Evolutionary conservation across 805 yeast species (phyloP).

Genomic region (Wickerhamiella occidentalis): DNA sequence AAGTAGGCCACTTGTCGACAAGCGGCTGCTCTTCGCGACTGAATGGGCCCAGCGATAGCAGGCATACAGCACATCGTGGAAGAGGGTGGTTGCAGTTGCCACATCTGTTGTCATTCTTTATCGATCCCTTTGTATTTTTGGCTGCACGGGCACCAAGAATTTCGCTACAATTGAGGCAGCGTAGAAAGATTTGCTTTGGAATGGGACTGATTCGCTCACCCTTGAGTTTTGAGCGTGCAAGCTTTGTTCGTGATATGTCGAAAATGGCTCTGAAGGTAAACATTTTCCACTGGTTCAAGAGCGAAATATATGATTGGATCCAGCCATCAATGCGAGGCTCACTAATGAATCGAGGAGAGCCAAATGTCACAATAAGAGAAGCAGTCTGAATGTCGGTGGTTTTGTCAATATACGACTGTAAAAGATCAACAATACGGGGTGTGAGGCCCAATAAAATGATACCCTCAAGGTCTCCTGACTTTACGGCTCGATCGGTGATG

Average conservation of each 20-base stretch:
- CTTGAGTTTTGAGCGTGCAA: conserved; percentile 45
- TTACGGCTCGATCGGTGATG: conserved; percentile 57
- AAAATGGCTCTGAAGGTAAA: conserved; percentile 71
- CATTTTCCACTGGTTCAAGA: conserved; percentile 70
- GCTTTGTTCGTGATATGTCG: conserved; percentile 62
- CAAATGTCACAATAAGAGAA: conserved; percentile 64
- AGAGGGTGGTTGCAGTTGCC: conserved; percentile 79
- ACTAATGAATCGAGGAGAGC: conserved; percentile 68
- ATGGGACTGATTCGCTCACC: conserved; percentile 36
- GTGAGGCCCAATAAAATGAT: conserved; percentile 85
- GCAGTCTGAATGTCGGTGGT: conserved; percentile 90
- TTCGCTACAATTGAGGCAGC: conserved; percentile 73
- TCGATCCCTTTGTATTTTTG: neutral
- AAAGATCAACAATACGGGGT: conserved; percentile 62
- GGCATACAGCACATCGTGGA: conserved; percentile 84
- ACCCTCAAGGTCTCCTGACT: conserved; percentile 82
- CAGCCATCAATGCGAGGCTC: conserved; percentile 67
- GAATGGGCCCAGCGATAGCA: conserved; percentile 54
- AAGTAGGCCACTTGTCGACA: conserved; percentile 68
- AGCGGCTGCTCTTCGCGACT: conserved; percentile 17
- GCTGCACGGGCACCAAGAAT: conserved; percentile 17
- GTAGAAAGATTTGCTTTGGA: conserved; percentile 66
- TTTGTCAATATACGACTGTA: conserved; percentile 78
- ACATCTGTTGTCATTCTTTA: conserved; percentile 32
- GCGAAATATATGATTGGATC: conserved; percentile 53